Percentiles rank a stretch among this genome's conserved stretches.
phyloP scores from a whole-genome alignment of 1,139 yeast species.

The Maudiozyma humilis region DNA sequence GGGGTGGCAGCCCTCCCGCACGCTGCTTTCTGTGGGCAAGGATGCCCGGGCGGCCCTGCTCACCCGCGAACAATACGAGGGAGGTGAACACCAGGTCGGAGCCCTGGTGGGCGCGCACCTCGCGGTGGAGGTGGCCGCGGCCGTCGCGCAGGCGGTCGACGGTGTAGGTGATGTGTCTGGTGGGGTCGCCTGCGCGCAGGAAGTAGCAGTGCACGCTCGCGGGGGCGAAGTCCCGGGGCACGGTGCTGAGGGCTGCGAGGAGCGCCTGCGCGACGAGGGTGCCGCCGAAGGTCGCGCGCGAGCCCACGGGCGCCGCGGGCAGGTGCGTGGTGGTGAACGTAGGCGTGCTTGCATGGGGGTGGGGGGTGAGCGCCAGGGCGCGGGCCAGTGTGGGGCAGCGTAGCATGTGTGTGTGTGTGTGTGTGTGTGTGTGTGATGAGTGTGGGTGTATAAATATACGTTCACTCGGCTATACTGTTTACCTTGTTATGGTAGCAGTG shows the following conservation, averaged over 20 bases:
- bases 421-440: too few species aligned
- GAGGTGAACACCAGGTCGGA: constrained; percentile 46
- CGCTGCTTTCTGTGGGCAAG: constrained; percentile 26
- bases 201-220: constrained; percentile 47
- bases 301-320: constrained; percentile 41
- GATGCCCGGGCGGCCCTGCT: background rate
- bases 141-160: constrained; percentile 56
- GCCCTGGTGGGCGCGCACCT: constrained; percentile 48
- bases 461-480: too few species aligned
- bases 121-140: constrained; percentile 52
- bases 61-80: constrained; percentile 41
- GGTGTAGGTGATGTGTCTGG: constrained; percentile 45
- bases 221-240: constrained; percentile 38
- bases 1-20: constrained; percentile 10
- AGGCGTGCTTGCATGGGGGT: too few species aligned
- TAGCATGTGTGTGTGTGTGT: too few species aligned
- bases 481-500: too few species aligned
- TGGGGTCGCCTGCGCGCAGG: constrained; percentile 43
- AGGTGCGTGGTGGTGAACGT: constrained; percentile 18
- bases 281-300: constrained; percentile 76
- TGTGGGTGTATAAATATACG: too few species aligned
- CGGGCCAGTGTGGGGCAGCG: too few species aligned
- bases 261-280: constrained; percentile 66
- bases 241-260: constrained; percentile 51
- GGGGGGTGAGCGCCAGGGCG: too few species aligned